Evolutionary conservation across 768 basidiomycete genomes (phyloP).

Genomic region (Suillus brevipes): DNA sequence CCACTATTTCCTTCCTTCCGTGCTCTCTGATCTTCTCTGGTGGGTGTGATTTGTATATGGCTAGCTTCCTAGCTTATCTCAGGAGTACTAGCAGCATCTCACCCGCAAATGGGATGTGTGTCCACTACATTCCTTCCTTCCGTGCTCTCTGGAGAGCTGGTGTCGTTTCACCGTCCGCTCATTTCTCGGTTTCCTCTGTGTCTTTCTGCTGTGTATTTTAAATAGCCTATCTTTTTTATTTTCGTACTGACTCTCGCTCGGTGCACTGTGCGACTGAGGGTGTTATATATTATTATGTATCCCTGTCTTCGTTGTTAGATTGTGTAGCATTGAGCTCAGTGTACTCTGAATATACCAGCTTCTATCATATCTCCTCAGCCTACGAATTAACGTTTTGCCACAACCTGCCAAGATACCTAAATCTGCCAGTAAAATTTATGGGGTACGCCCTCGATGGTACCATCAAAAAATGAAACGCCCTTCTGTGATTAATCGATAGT

Average conservation of each 20-base stretch:
- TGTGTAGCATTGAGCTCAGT: background rate
- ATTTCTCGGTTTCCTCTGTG: background rate
- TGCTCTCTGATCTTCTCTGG: constrained; percentile 6
- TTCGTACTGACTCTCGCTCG: background rate
- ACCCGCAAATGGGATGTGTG: background rate
- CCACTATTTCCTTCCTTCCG: background rate
- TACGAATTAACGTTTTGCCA: no score
- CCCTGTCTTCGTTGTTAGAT: background rate
- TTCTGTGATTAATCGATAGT: background rate
- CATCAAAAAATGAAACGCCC: background rate
- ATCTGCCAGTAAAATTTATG: background rate
- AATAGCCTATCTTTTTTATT: background rate
- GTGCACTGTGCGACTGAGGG: background rate
- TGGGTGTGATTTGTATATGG: background rate
- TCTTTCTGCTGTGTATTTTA: background rate
- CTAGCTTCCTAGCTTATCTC: background rate
- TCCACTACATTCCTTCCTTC: background rate
- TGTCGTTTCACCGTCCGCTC: constrained; percentile 3
- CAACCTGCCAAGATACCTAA: background rate
- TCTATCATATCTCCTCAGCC: no score
- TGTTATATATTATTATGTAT: background rate
- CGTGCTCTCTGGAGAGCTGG: background rate
- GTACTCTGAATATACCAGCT: background rate
- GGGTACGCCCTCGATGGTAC: background rate
- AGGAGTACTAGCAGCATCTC: background rate